Base-by-base conservation (phyloP, 2,329 filamentous ascomycete genomes). In the Thyridium curvatum region DNA sequence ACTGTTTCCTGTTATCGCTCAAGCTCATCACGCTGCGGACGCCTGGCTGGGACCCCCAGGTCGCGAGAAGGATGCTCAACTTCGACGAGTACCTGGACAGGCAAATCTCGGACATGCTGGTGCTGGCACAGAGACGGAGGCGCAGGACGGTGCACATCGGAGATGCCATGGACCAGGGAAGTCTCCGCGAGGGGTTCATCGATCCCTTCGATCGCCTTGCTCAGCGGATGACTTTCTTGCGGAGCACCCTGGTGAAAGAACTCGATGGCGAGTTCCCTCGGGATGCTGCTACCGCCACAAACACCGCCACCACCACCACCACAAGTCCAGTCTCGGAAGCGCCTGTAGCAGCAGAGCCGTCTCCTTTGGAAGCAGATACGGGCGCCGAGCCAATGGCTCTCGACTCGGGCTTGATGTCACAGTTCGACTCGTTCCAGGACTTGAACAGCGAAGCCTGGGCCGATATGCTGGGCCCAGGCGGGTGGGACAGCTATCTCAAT, bases 11-110 rank as follows among this genome's bases (percentile, higher is more conserved):
- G 44, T 65, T 60, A 1, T 61, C 57, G 30, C 59, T 74, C 14
- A 68, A 68, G 50, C 59, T 75, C n/a, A 57, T 68, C 41, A 65
- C 62, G 10, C 52, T 72, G 12, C 58, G 60, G 30, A 44, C 64
- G 1, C 66, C 69, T 1, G 69, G 69, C 0, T 74, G 70, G 71
- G 62, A 72, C 36, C 51, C 63, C 4, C 48, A 47, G 2, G 47
- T 53, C 2, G 60, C 65, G 16, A 53, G 60, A 5, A 44, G 50
- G 16, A 61, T 68, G 42, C 52, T 72, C 12, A 49, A 45, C 16
- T 50, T 65, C 37, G 54, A 54, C 4, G 40, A 46, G 12, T 45
- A 54, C n/a, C 39, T 64, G 14, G 49, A 56, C 13, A 43, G 39
- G 16, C 54, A 62, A 44, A 50, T 59, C 10, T 14, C 37, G 10